Evolutionary conservation across 1,139 yeast genomes (phyloP), one percentile per base, ranked within the genome.

Genomic region (Hyphopichia pseudoburtonii): DNA sequence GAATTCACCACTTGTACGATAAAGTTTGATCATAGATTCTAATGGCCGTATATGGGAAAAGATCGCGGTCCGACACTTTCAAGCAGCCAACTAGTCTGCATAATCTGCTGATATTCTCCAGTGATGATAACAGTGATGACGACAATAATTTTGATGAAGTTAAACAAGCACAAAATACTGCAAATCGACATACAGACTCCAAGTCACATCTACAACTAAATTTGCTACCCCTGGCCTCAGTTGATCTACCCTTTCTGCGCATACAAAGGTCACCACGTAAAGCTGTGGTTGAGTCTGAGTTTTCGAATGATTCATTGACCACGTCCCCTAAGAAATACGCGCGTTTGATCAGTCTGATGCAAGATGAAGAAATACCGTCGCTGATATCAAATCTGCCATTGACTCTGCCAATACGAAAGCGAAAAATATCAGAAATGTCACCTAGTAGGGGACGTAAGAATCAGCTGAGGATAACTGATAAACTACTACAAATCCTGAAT

Each of bases 301-400:
- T 36, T 30, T 24, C n/a, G 10, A 28, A 36, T 10, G 45, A 40
- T 28, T 37, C 38, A 10, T 32, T 53, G 34, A 48, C 54, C 14
- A 45, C 41, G 3, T 55, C 61, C 7, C 62, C 62, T 1, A 45
- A 44, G 33, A 47, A 51, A 31, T 47, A 42, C 31, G 36, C 41
- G n/a, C 39, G 39, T 19, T 19, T 24, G 3, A 37, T 53, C 15
- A 9, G 14, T 25, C 28, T 25, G 28, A 25, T 25, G n/a, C n/a
- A n/a, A n/a, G n/a, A n/a, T n/a, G n/a, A n/a, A n/a, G n/a, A n/a
- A n/a, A n/a, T n/a, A n/a, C n/a, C n/a, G n/a, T n/a, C n/a, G n/a
- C n/a, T n/a, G n/a, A n/a, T n/a, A n/a, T n/a, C n/a, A n/a, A n/a
- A 25, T 10, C 5, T 25, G 16, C 28, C 28, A 23, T 11, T 11